Base-by-base conservation (phyloP, 2,329 filamentous ascomycete genomes). In the Myrmaecium sp. region DNA sequence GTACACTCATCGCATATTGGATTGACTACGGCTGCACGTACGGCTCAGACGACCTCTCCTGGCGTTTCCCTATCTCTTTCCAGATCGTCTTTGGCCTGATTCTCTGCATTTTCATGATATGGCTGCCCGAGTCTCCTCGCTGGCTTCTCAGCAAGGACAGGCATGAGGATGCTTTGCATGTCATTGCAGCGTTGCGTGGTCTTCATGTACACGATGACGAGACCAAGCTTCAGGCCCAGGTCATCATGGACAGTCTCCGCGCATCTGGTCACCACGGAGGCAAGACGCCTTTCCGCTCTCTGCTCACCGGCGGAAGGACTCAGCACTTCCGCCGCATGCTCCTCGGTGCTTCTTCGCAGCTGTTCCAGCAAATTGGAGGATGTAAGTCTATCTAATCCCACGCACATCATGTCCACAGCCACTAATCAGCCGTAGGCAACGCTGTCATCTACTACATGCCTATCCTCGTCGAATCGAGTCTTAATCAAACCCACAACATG, bases 291-390 rank as follows among this genome's bases (percentile, higher is more conserved):
- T 50, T 64, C 43, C 64, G 59, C 35, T 60, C 65, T 1, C 55
- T 74, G 2, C 60, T 73, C 39, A 72, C 67, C 1, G 58, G 60
- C 25, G 69, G 70, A 33, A 71, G 69, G 50, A 73, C 67, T 0
- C 70, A 76, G 47, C 69, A 75, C 40, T 65, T 73, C 51, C 63
- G 70, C 5, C 60, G 72, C 17, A 70, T 74, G 59, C 36, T 74
- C 28, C 58, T 76, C 5, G 70, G 69, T 3, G 57, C 64, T 0
- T 62, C 58, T 6, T 60, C 60, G 4, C 67, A 72, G 44, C 51
- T 72, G 18, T 66, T 71, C 55, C 67, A 72, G 41, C 69, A 73
- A 35, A 51, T 72, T 5, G 62, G 60, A 11, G 66, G 64, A 1
- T 69, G 64, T 17, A 28, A 28, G 12, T n/a, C n/a, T n/a, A n/a